These are phyloP conservation scores for Penicillium thymicola DNA, from an alignment of 2,329 filamentous ascomycete genomes.

Conservation along the genomic window DNA sequence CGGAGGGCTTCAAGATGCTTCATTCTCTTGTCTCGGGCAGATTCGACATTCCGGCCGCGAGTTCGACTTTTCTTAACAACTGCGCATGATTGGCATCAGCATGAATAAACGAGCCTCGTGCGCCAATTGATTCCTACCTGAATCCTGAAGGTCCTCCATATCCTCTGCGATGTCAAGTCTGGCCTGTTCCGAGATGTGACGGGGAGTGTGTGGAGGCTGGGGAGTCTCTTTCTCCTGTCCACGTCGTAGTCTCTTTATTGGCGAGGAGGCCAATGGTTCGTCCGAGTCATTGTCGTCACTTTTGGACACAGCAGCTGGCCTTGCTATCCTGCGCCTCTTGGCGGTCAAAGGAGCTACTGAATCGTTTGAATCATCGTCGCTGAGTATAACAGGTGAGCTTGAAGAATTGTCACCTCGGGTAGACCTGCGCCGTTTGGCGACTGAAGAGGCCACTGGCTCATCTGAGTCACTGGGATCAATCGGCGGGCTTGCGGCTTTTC, in stretches of 20 bases:
- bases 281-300: neutral
- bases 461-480: constrained; percentile 28
- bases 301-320: neutral
- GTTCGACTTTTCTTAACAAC: constrained; percentile 41
- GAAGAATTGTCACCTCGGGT: neutral
- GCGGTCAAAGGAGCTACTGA: neutral
- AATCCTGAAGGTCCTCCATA: constrained; percentile 44
- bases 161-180: constrained; percentile 46
- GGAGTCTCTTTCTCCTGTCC: constrained; percentile 14
- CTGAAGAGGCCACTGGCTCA: constrained; percentile 24
- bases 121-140: constrained; percentile 27
- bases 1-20: constrained; percentile 44
- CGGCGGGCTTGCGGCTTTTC: constrained; percentile 23
- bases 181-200: constrained; percentile 29
- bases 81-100: constrained; percentile 12
- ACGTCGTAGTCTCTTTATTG: constrained; percentile 25
- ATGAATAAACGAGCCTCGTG: neutral
- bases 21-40: constrained; percentile 38
- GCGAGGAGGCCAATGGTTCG: constrained; percentile 16
- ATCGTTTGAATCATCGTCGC: neutral
- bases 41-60: constrained; percentile 39
- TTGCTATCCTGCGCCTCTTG: neutral
- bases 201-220: constrained; percentile 27
- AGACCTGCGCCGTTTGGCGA: constrained; percentile 19
- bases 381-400: neutral